Evolutionary conservation across 192 early-diverging fungal species (phyloP).

Genomic region (Chytriomyces sp.): DNA sequence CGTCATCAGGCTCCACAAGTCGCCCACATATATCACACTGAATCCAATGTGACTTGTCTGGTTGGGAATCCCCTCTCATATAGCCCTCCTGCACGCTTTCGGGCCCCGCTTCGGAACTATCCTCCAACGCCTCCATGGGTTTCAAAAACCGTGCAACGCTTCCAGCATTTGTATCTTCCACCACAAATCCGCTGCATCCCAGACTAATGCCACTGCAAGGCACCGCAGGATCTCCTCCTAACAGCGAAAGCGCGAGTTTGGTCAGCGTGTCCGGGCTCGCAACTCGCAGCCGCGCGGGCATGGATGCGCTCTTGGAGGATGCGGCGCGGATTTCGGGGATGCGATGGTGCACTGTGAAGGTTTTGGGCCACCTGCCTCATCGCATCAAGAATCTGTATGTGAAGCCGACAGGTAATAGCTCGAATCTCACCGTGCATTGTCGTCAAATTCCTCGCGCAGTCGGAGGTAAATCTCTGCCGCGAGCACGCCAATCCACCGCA

Average conservation of each 20-base stretch:
- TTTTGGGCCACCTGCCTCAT: constrained; percentile 47
- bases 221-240: not conserved
- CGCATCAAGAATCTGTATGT: not conserved
- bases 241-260: constrained; percentile 1
- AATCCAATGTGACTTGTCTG: not conserved
- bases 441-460: constrained; percentile 54
- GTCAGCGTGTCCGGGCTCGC: not conserved
- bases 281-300: constrained; percentile 1
- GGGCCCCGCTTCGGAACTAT: not conserved
- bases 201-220: not conserved
- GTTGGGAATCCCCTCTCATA: not conserved
- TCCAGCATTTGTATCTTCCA: not conserved
- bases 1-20: constrained; percentile 6
- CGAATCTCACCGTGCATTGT: constrained; percentile 34
- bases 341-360: constrained; percentile 40
- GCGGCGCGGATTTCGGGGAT: not conserved
- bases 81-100: not conserved
- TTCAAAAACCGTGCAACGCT: constrained; percentile 11
- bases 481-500: constrained; percentile 57
- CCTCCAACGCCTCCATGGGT: not conserved
- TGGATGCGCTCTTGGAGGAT: not conserved
- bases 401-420: not conserved
- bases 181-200: not conserved
- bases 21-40: constrained; percentile 27
- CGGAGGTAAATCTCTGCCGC: constrained; percentile 54